Evolutionary conservation across 129 eudicot genomes (phyloP).

Genomic region (Escallonia herrerae): DNA sequence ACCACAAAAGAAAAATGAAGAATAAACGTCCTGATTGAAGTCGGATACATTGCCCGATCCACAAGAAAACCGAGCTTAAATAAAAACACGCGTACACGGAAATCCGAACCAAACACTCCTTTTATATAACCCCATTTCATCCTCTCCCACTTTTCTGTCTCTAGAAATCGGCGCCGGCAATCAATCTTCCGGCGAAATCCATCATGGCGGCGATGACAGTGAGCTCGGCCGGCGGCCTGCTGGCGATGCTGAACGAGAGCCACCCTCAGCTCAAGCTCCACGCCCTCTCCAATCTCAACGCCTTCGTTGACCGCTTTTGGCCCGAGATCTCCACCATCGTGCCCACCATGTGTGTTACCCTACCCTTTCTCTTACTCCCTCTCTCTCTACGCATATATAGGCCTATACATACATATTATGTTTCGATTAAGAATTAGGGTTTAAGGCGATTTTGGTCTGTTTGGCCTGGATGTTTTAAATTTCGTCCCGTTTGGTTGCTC

Average conservation of each 20-base stretch:
- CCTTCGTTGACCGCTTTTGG: conserved; percentile 74
- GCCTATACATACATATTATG: too few species aligned
- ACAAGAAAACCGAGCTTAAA: background rate
- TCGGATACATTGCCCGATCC: background rate
- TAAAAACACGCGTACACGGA: background rate
- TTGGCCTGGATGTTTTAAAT: too few species aligned
- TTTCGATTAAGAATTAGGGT: background rate
- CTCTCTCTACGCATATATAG: background rate
- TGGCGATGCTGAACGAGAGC: conserved; percentile 84
- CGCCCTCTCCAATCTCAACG: conserved; percentile 69
- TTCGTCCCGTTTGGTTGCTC: too few species aligned
- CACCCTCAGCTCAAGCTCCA: conserved; percentile 74
- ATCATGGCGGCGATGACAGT: conserved; percentile 69
- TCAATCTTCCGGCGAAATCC: conserved; percentile 1
- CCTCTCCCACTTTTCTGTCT: background rate
- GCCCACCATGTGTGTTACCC: conserved; percentile 47
- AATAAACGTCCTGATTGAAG: too few species aligned
- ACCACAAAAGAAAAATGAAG: too few species aligned
- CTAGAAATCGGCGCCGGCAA: background rate
- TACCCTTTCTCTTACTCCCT: background rate
- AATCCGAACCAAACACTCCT: background rate
- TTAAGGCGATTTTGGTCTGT: too few species aligned
- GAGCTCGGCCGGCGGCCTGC: conserved; percentile 80
- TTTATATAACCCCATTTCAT: background rate
- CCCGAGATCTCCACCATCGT: conserved; percentile 95